Evolutionary conservation across 352 stramenopile species (phyloP).

Genomic region (Globisporangium perplexum): DNA sequence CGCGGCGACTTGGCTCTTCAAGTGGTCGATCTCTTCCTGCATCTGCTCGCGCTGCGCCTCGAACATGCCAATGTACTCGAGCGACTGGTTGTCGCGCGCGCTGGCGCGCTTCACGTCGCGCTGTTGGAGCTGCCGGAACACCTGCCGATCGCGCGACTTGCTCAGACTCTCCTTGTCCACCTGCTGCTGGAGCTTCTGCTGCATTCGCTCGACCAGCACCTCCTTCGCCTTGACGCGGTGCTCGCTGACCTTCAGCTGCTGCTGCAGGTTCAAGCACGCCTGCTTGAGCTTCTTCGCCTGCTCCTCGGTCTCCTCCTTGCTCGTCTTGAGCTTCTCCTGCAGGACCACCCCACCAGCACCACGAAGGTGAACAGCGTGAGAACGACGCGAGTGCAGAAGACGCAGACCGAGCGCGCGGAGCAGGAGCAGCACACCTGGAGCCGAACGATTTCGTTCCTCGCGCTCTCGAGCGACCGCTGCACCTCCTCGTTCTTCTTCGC

Average conservation of each 20-base stretch:
- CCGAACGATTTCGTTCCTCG: constrained; percentile 45
- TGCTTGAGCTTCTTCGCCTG: constrained; percentile 57
- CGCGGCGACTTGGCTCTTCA: constrained; percentile 53
- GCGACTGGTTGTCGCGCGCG: constrained; percentile 47
- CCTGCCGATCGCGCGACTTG: constrained; percentile 45
- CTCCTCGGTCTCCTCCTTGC: constrained; percentile 38
- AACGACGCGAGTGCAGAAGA: no score
- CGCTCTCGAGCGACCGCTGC: constrained; percentile 33
- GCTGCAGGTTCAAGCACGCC: constrained; percentile 58
- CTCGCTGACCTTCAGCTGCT: constrained; percentile 84
- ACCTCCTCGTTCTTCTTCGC: constrained; percentile 51
- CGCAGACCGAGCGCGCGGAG: no score
- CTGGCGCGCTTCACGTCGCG: constrained; percentile 54
- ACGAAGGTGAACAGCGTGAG: not conserved
- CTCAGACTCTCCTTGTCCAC: constrained; percentile 65
- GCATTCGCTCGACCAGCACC: constrained; percentile 68
- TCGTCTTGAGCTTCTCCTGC: constrained; percentile 40
- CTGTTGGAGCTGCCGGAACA: constrained; percentile 64
- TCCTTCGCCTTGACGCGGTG: constrained; percentile 87
- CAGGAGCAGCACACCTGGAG: no score
- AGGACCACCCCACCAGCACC: not conserved
- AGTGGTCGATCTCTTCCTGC: constrained; percentile 59
- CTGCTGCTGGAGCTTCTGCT: constrained; percentile 77
- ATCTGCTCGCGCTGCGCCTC: constrained; percentile 69
- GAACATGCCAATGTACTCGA: constrained; percentile 69